Percentiles rank a stretch among this genome's conserved stretches.
These are phyloP conservation scores for Tuctoria greenei DNA, from an alignment of 176 grass and related monocot species.

Conservation along the genomic window DNA sequence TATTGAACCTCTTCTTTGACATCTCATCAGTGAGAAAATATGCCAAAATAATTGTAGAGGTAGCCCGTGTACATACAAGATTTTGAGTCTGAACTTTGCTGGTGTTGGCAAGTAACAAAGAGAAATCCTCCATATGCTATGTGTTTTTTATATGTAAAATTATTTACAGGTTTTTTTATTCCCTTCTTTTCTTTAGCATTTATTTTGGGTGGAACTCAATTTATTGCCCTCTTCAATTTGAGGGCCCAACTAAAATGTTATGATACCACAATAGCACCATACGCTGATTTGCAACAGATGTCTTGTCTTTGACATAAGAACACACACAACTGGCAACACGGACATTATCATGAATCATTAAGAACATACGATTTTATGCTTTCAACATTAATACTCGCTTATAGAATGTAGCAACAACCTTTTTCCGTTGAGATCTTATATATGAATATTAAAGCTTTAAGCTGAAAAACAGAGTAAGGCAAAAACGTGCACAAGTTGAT, in stretches of 20 bases:
- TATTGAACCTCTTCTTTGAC: not conserved
- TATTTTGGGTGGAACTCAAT: slow-evolving; percentile 6
- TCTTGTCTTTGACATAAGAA: not conserved
- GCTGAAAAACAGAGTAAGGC: not conserved
- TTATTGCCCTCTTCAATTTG: no score
- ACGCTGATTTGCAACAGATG: slow-evolving; percentile 7
- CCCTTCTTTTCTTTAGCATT: not conserved
- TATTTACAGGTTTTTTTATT: not conserved
- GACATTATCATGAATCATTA: not conserved
- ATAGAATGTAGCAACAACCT: not conserved
- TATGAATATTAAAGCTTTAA: not conserved
- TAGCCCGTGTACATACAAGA: not conserved
- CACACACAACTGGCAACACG: not conserved
- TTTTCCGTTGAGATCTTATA: slow-evolving; percentile 2
- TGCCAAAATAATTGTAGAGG: not conserved
- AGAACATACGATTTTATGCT: not conserved
- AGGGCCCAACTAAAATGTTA: not conserved
- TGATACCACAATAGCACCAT: not conserved
- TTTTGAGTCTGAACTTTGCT: not conserved
- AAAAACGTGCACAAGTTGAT: not conserved
- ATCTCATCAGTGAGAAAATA: not conserved
- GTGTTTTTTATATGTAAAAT: not conserved
- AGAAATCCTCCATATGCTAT: not conserved
- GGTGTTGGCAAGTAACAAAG: not conserved
- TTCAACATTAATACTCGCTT: not conserved